These are phyloP conservation scores for Magnusiomyces paraingens DNA, from an alignment of 1,139 yeast genomes.

Conservation along the genomic window DNA sequence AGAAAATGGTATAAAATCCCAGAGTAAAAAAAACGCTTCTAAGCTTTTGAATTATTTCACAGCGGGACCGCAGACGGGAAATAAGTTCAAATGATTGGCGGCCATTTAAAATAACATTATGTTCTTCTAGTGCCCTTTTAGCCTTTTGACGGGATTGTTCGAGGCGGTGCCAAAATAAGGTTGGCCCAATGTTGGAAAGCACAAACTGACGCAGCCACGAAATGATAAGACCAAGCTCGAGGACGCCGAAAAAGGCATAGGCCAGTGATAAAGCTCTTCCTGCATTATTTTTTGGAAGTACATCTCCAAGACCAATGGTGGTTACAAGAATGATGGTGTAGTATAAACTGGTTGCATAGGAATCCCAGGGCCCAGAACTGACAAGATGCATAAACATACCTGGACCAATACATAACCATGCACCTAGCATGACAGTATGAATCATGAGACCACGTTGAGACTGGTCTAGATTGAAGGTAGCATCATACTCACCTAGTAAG, in stretches of 20 bases:
- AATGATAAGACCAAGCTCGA: constrained; percentile 64
- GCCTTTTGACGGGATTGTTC: constrained; percentile 20
- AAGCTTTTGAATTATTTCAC: constrained; percentile 31
- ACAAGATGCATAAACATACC: constrained; percentile 45
- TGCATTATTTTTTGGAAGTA: constrained; percentile 46
- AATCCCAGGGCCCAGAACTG: constrained; percentile 23
- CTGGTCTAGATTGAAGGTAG: constrained; percentile 57
- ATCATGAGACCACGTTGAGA: constrained; percentile 68
- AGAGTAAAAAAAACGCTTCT: constrained; percentile 40
- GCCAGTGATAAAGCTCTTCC: constrained; percentile 53
- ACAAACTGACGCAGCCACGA: constrained; percentile 64
- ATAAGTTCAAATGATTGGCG: constrained; percentile 47
- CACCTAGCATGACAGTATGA: constrained; percentile 55
- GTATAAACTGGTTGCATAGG: constrained; percentile 60
- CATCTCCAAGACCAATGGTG: constrained; percentile 78
- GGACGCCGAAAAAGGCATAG: constrained; percentile 62
- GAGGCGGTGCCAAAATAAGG: constrained; percentile 30
- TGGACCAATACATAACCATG: constrained; percentile 69
- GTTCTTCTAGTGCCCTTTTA: constrained; percentile 19
- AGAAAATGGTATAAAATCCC: constrained; percentile 47
- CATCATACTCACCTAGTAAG: constrained; percentile 51
- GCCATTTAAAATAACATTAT: constrained; percentile 22
- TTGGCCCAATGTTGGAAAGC: constrained; percentile 51
- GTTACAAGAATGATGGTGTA: constrained; percentile 64
- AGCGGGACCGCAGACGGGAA: constrained; percentile 41